phyloP scores from a whole-genome alignment of 2,329 filamentous ascomycete species.

The Tolypocladium inflatum region DNA sequence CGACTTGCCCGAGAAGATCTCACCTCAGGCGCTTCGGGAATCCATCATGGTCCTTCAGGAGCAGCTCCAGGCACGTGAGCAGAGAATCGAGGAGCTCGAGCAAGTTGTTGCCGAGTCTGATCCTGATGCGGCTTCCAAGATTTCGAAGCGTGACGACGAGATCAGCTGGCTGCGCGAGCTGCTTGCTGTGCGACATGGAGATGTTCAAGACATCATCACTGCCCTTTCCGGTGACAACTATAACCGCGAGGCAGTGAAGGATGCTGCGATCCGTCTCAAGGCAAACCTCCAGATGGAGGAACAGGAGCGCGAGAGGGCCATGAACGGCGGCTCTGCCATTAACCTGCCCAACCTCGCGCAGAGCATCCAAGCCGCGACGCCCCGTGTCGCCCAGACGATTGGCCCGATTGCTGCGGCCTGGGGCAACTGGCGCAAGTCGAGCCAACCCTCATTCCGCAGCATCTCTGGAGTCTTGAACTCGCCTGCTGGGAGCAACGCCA shows the following conservation, averaged over 20 bases:
- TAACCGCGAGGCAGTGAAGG: constrained; percentile 70
- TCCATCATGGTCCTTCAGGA: constrained; percentile 95
- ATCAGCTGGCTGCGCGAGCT: constrained; percentile 93
- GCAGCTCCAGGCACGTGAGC: constrained; percentile 89
- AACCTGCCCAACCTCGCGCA: constrained; percentile 69
- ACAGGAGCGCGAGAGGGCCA: constrained; percentile 81
- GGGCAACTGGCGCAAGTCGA: constrained; percentile 81
- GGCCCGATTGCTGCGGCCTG: constrained; percentile 79
- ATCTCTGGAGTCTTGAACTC: constrained; percentile 38
- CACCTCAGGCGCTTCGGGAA: constrained; percentile 87
- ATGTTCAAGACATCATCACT: constrained; percentile 84
- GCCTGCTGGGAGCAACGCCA: constrained; percentile 34
- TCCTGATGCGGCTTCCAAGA: constrained; percentile 68
- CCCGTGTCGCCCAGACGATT: constrained; percentile 75
- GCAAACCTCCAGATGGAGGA: constrained; percentile 97
- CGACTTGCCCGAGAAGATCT: constrained; percentile 73
- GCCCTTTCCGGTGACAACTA: constrained; percentile 66
- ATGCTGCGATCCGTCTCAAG: constrained; percentile 85
- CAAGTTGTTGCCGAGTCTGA: constrained; percentile 59
- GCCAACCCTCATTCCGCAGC: constrained; percentile 38
- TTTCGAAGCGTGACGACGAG: constrained; percentile 87
- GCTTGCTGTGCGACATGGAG: constrained; percentile 79
- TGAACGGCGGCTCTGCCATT: constrained; percentile 58
- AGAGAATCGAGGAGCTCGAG: constrained; percentile 80
- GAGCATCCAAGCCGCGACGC: constrained; percentile 68